A percentile compares a stretch with the other conserved stretches of the same genome.
phyloP scores from a whole-genome alignment of 805 yeast genomes.

The Yamadazyma kitorensis region DNA sequence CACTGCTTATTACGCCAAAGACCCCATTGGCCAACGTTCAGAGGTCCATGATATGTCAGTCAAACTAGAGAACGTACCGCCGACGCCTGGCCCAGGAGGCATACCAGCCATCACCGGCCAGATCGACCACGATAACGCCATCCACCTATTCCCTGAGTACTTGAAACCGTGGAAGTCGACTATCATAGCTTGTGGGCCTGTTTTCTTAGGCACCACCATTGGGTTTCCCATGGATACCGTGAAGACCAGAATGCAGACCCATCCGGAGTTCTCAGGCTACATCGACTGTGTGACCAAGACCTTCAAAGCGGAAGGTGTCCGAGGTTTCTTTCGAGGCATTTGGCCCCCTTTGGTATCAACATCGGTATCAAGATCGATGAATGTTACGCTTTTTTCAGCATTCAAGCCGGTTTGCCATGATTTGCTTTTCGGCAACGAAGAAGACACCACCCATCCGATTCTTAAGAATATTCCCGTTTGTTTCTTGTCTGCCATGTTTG shows the following conservation, averaged over 20 bases:
- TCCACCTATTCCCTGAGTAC: slow-evolving; percentile 45
- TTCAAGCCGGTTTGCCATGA: slow-evolving; percentile 42
- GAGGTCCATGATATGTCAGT: too few species aligned
- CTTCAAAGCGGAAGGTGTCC: slow-evolving; percentile 56
- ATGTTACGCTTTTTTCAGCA: slow-evolving; percentile 60
- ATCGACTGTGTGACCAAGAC: slow-evolving; percentile 58
- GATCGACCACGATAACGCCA: slow-evolving; percentile 43
- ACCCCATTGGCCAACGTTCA: too few species aligned
- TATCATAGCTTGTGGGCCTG: slow-evolving; percentile 60
- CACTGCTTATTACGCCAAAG: too few species aligned
- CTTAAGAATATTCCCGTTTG: slow-evolving; percentile 39
- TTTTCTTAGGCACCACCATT: slow-evolving; percentile 60
- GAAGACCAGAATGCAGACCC: slow-evolving; percentile 83
- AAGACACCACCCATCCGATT: slow-evolving; percentile 36
- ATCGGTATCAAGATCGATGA: slow-evolving; percentile 60
- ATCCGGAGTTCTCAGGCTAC: slow-evolving; percentile 52
- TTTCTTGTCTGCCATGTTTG: slow-evolving; percentile 57
- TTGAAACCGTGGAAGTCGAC: slow-evolving; percentile 56
- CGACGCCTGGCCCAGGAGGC: slow-evolving; percentile 15
- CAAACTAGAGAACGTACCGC: not conserved
- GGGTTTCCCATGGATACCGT: slow-evolving; percentile 87
- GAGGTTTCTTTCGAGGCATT: slow-evolving; percentile 75
- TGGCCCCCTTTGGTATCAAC: slow-evolving; percentile 70
- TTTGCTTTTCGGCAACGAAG: slow-evolving; percentile 10
- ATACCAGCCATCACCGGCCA: slow-evolving; percentile 63